Percentiles rank a stretch among this genome's conserved stretches.
These are phyloP conservation scores for Hammondia hammondi DNA, from an alignment of 169 alveolate species.

Conservation along the genomic window DNA sequence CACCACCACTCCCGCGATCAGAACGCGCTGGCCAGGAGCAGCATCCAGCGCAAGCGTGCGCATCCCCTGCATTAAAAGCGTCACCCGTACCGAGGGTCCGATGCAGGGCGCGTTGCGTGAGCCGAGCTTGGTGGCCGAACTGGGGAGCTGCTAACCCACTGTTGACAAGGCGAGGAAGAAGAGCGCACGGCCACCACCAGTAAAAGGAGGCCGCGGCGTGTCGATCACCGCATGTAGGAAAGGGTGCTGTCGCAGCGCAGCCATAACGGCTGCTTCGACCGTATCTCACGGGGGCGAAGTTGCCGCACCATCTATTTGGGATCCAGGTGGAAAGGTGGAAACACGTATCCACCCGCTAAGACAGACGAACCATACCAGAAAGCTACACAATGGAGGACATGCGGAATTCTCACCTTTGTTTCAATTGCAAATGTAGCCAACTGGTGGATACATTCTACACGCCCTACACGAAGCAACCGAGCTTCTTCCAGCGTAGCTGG, in stretches of 20 bases:
- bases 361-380: too few species aligned
- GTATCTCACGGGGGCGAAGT: too few species aligned
- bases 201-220: neutral
- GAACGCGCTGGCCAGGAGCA: constrained; percentile 7
- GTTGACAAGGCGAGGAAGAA: neutral
- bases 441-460: too few species aligned
- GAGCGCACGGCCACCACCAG: neutral
- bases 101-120: neutral
- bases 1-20: constrained; percentile 12
- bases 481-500: too few species aligned
- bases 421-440: too few species aligned
- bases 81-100: neutral
- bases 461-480: too few species aligned
- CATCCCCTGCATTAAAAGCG: neutral
- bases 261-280: neutral
- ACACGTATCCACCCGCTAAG: too few species aligned
- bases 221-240: neutral
- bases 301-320: too few species aligned
- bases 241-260: neutral
- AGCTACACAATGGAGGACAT: too few species aligned
- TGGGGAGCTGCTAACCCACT: neutral
- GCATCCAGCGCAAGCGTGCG: neutral
- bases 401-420: too few species aligned
- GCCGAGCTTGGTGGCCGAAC: neutral
- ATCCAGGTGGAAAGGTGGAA: too few species aligned